Conservation (phyloP, 1,284 basidiomycete genomes). For the Rhodotorula sp. region DNA sequence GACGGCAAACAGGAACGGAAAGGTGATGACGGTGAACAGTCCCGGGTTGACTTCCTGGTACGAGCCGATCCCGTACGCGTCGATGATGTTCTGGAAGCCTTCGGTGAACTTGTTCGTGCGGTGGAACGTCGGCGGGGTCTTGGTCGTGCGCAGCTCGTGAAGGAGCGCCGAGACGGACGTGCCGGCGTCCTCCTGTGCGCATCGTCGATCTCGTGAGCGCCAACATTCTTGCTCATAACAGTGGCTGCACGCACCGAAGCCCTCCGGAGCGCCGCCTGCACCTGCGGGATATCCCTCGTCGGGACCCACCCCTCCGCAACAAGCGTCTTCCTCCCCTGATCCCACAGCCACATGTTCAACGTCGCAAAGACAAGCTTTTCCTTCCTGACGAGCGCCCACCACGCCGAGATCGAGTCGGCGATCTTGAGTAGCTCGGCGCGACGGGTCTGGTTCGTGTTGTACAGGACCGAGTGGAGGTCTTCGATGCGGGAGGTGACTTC, state of each 20-base stretch:
- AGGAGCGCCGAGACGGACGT: conserved; percentile 89
- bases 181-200: conserved; percentile 77
- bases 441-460: conserved; percentile 83
- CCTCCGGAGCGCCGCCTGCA: conserved; percentile 83
- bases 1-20: conserved; percentile 95
- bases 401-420: conserved; percentile 80
- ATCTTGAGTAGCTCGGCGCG: conserved; percentile 81
- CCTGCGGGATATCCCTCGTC: conserved; percentile 78
- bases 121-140: conserved; percentile 92
- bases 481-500: conserved; percentile 88
- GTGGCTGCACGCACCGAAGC: conserved; percentile 68
- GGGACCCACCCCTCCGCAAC: conserved; percentile 99
- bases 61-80: conserved; percentile 89
- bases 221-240: not conserved
- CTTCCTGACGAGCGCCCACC: conserved; percentile 91
- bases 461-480: conserved; percentile 85
- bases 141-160: conserved; percentile 83
- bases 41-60: conserved; percentile 99
- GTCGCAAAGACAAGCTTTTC: conserved; percentile 96
- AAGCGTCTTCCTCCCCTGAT: conserved; percentile 87
- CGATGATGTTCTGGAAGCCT: conserved; percentile 97
- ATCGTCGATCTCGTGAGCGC: too few relatives aligned
- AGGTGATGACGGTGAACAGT: conserved; percentile 53
- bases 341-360: conserved; percentile 91
- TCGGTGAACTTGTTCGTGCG: conserved; percentile 96